Conservation (phyloP, 305 asterid genomes). For the Fraxinus ornus region DNA sequence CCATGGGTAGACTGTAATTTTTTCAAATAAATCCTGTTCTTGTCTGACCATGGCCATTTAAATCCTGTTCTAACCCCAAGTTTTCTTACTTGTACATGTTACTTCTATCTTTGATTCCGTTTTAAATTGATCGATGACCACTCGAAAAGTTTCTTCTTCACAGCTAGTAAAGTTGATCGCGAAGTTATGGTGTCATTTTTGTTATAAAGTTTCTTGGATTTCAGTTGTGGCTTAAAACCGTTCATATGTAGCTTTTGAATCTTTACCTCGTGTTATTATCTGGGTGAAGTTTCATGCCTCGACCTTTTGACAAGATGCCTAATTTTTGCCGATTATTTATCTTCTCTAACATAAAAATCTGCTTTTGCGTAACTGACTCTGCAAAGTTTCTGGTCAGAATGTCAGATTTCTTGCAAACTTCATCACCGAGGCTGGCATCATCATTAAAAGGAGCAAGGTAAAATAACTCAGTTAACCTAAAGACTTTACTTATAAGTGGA, state of each 20-base stretch:
- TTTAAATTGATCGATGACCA: too few relatives aligned
- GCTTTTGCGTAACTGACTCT: neutral
- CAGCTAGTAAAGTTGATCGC: too few relatives aligned
- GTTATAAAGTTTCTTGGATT: neutral
- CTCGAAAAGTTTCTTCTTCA: too few relatives aligned
- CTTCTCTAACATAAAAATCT: neutral
- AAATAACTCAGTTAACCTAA: neutral
- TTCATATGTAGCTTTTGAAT: neutral
- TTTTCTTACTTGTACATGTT: neutral
- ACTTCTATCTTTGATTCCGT: neutral
- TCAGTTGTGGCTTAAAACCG: neutral
- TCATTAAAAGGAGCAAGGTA: conserved; percentile 80
- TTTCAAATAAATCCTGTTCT: neutral
- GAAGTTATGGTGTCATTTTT: neutral
- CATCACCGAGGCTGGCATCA: conserved; percentile 73
- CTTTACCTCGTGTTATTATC: neutral
- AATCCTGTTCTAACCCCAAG: neutral
- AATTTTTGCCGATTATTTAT: neutral
- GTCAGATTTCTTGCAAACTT: conserved; percentile 78
- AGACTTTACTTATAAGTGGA: neutral
- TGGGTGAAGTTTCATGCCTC: neutral
- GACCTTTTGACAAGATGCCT: neutral
- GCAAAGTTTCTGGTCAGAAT: conserved; percentile 46
- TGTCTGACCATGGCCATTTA: too few relatives aligned
- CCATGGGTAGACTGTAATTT: neutral